Evolutionary conservation across 805 yeast genomes (phyloP).

Genomic region (Myxozyma vanderwaltii): DNA sequence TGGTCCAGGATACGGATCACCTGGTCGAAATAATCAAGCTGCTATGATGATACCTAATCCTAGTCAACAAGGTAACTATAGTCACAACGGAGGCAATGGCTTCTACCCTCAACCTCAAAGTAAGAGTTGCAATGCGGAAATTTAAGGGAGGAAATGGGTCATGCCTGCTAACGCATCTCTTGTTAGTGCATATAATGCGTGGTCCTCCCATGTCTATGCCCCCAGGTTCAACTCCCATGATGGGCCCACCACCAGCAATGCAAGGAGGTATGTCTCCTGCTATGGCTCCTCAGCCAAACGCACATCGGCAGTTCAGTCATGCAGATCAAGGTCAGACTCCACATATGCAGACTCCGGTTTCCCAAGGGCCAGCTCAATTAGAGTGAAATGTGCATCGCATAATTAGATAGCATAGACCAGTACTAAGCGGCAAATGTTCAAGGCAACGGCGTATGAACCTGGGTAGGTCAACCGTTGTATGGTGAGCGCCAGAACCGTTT

Average conservation of each 20-base stretch:
- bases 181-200: slow-evolving; percentile 22
- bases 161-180: no score
- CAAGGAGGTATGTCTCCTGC: slow-evolving; percentile 6
- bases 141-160: no score
- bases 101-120: slow-evolving; percentile 25
- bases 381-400: background rate
- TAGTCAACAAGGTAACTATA: slow-evolving; percentile 17
- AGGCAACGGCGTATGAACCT: no score
- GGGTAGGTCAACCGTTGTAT: no score
- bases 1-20: slow-evolving; percentile 27
- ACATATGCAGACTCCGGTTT: background rate
- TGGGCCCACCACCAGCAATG: slow-evolving; percentile 12
- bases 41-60: slow-evolving; percentile 25
- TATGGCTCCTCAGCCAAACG: slow-evolving; percentile 6
- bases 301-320: slow-evolving; percentile 8
- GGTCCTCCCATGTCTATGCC: slow-evolving; percentile 21
- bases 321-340: slow-evolving; percentile 3
- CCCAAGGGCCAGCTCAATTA: background rate
- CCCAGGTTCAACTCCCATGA: slow-evolving; percentile 4
- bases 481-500: no score
- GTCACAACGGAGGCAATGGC: slow-evolving; percentile 7
- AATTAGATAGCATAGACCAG: no score
- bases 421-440: no score
- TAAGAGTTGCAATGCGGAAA: no score
- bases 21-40: slow-evolving; percentile 28